Percentiles rank a stretch among this genome's conserved stretches.
Evolutionary conservation across 2,329 filamentous ascomycete genomes (phyloP).

Genomic region (Pseudocercospora cruenta): DNA sequence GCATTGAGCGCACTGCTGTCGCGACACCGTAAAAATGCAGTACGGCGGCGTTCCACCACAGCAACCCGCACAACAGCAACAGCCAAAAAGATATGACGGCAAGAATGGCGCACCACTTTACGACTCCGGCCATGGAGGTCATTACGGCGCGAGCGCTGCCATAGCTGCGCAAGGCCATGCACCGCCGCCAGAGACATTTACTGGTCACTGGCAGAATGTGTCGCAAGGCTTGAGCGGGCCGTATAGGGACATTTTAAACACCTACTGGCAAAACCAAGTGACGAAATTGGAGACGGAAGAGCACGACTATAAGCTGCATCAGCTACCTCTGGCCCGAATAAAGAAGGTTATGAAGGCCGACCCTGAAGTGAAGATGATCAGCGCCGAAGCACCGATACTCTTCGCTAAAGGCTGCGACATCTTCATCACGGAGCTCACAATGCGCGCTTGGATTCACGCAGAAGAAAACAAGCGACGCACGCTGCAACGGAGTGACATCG

Average conservation of each 20-base stretch:
- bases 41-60: conserved; percentile 36
- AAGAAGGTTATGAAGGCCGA: conserved; percentile 99
- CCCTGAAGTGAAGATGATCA: conserved; percentile 99
- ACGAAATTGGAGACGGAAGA: conserved; percentile 91
- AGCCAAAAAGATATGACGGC: conserved; percentile 53
- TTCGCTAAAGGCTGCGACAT: conserved; percentile 99
- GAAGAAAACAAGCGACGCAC: conserved; percentile 98
- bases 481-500: conserved; percentile 93
- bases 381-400: conserved; percentile 93
- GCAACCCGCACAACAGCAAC: conserved; percentile 38
- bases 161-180: conserved; percentile 85
- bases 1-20: conserved; percentile 20
- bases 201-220: conserved; percentile 93
- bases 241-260: conserved; percentile 96
- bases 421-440: conserved; percentile 92
- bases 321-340: conserved; percentile 94
- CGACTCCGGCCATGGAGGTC: conserved; percentile 51
- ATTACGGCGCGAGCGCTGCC: conserved; percentile 60
- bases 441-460: conserved; percentile 99
- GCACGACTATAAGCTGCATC: conserved; percentile 98
- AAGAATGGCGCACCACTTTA: conserved; percentile 54
- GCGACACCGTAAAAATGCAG: conserved; percentile 31
- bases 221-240: conserved; percentile 91
- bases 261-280: conserved; percentile 99
- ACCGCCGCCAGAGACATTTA: conserved; percentile 87